A percentile compares a stretch with the other conserved stretches of the same genome.
Conservation (phyloP, 495 filamentous ascomycete species). For the Ramalina intermedia region DNA sequence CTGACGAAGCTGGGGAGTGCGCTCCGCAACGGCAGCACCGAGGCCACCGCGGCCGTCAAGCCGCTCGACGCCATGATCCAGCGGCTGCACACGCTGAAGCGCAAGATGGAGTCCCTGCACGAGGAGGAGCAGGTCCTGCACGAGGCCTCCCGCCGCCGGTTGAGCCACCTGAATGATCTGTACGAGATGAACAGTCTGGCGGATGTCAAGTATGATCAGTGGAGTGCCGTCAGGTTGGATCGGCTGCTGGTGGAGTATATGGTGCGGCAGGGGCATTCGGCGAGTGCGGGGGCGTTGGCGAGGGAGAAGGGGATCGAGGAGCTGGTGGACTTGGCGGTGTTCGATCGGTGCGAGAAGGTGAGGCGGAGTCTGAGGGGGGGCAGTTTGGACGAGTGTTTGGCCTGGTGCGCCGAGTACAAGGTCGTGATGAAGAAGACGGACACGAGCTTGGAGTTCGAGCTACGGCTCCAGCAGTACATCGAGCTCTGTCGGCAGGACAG, state of each 20-base stretch:
- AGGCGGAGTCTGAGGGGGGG: conserved; percentile 52
- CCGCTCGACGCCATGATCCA: conserved; percentile 72
- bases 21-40: conserved; percentile 42
- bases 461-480: conserved; percentile 91
- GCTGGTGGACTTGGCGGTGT: conserved; percentile 79
- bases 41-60: conserved; percentile 54
- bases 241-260: conserved; percentile 82
- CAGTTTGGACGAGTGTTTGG: conserved; percentile 63
- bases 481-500: conserved; percentile 66
- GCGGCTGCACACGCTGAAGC: conserved; percentile 70
- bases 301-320: conserved; percentile 56
- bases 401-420: conserved; percentile 89
- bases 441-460: conserved; percentile 83
- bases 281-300: conserved; percentile 62
- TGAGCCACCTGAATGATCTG: conserved; percentile 65
- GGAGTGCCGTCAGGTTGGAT: conserved; percentile 70
- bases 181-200: conserved; percentile 67
- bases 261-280: conserved; percentile 64
- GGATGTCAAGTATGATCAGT: conserved; percentile 87
- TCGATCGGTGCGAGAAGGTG: conserved; percentile 67
- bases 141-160: conserved; percentile 55
- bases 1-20: conserved; percentile 57
- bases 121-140: conserved; percentile 66
- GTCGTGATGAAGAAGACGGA: conserved; percentile 70
- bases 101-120: conserved; percentile 64